A percentile compares a stretch with the other conserved stretches of the same genome.
These are phyloP conservation scores for Begonia peltatifolia DNA, from an alignment of 306 rosid species.

Conservation along the genomic window DNA sequence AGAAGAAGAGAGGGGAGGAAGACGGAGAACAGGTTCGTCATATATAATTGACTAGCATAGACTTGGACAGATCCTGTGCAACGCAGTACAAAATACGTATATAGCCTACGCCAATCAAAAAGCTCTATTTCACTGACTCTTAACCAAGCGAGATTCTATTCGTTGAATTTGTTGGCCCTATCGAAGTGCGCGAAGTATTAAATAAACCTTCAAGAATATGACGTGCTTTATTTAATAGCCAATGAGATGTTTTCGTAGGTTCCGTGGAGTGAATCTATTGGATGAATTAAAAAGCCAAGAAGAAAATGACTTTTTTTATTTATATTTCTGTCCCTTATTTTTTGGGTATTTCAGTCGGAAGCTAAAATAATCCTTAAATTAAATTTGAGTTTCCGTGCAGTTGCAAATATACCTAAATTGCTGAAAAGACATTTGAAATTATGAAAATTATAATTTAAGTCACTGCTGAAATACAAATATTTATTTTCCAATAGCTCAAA, in stretches of 20 bases:
- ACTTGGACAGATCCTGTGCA: background rate
- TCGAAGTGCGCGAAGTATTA: background rate
- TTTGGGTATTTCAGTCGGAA: background rate
- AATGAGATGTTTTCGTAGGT: conserved; percentile 1
- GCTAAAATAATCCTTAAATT: too few species aligned
- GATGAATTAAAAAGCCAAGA: background rate
- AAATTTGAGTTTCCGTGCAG: too few species aligned
- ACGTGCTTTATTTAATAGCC: conserved; percentile 8
- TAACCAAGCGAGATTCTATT: too few species aligned
- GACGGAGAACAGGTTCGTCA: background rate
- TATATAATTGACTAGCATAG: background rate
- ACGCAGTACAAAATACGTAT: background rate
- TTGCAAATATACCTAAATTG: too few species aligned
- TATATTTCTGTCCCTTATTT: conserved; percentile 5
- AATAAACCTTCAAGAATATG: background rate
- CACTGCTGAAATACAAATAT: too few species aligned
- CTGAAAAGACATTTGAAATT: too few species aligned
- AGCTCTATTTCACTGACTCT: too few species aligned
- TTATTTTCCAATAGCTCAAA: too few species aligned
- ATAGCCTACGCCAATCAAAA: too few species aligned
- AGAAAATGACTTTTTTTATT: background rate
- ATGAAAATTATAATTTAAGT: too few species aligned
- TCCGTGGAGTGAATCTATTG: conserved; percentile 4
- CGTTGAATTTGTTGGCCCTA: too few species aligned
- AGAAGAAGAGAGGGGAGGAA: background rate